phyloP scores from a whole-genome alignment of 2,329 filamentous ascomycete genomes.

The Colletotrichum aenigma region DNA sequence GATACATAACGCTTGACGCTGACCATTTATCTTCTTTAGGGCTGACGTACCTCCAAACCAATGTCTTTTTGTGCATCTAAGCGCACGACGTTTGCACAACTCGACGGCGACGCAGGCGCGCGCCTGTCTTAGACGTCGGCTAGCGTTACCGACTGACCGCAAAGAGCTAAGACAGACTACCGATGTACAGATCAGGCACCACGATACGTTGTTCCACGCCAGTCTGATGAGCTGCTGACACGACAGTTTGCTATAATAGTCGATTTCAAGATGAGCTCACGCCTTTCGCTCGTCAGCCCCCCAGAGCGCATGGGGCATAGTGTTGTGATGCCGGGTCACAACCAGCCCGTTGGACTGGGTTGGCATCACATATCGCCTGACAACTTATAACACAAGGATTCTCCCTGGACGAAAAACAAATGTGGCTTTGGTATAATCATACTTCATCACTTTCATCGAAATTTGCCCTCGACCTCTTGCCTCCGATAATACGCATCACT shows the following conservation, averaged over 20 bases:
- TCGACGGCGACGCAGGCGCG: background rate
- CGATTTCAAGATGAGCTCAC: background rate
- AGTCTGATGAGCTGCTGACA: background rate
- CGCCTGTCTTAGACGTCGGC: background rate
- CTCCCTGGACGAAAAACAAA: background rate
- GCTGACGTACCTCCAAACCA: background rate
- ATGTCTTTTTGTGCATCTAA: constrained; percentile 9
- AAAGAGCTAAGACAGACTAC: background rate
- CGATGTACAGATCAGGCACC: background rate
- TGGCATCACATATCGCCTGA: background rate
- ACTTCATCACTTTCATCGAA: too few species aligned
- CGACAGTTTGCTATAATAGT: background rate
- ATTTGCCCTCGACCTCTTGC: too few species aligned
- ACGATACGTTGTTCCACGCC: background rate
- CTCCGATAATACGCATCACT: too few species aligned
- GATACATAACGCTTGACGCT: background rate
- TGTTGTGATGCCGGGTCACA: background rate
- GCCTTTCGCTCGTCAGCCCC: background rate
- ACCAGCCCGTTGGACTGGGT: background rate
- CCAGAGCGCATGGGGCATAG: background rate
- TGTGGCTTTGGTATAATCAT: too few species aligned
- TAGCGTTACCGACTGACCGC: background rate
- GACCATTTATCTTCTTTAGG: background rate
- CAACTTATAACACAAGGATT: background rate
- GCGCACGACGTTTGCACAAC: background rate